Base-by-base conservation (phyloP, 192 early-diverging fungal species). In the Backusella parvicylindrica region DNA sequence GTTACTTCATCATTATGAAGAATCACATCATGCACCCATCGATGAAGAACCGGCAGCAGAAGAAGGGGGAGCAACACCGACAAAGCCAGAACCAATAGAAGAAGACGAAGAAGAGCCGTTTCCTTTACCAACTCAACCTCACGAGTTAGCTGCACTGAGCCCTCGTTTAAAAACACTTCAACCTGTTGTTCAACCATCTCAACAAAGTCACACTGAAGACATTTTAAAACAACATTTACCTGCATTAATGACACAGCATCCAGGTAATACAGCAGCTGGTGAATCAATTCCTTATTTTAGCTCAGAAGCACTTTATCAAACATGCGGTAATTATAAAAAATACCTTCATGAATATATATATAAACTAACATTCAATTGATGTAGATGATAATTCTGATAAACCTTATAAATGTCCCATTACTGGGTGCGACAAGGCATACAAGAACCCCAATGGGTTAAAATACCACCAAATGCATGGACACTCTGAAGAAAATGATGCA, bases 381-480 rank as follows among this genome's bases (percentile, higher is more conserved):
- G 3, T 64, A 63, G 64, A 64, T 16, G 64, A 47, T 31, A 65
- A 30, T 16, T 18, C 64, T n/a, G 74, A 75, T 53, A 75, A 75
- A 68, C 74, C 74, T 43, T 75, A 75, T 75, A 40, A 53, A 50
- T 75, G 74, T 32, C 64, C 38, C 4, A 65, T 96, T 31, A 77
- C 83, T 28, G 93, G 95, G 13, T 98, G 97, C 82, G 88, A 87
- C 73, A 97, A 98, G 85, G 91, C 95, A 11, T 99, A 99, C 86
- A 99, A 99, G 84, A 99, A 99, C 80, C 96, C 96, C 36, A 97
- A 97, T 56, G 96, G 97, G 8, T 86, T 99, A 75, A 99, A 98
- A 82, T 99, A 99, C 86, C 96, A 99, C 84, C 91, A 95, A 81
- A 86, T 93, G 81, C 96, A 99, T 81, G 95, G 96, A 15, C 97